Conservation (phyloP, 1,284 basidiomycete species). For the Melanopsichium pennsylvanicum region DNA sequence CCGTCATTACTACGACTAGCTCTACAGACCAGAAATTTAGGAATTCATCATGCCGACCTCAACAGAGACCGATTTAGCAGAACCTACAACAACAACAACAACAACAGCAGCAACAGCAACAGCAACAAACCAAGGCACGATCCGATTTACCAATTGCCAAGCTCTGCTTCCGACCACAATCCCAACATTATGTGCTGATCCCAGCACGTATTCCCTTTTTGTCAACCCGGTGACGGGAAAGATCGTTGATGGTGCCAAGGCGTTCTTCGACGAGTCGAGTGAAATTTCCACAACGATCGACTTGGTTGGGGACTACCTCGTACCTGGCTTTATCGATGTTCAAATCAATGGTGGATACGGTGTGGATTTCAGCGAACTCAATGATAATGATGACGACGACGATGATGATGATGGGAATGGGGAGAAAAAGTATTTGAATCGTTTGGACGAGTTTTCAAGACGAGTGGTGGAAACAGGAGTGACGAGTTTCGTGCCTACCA, state of each 20-base stretch:
- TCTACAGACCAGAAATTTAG: too few relatives aligned
- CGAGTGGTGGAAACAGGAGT: constrained; percentile 86
- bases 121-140: constrained; percentile 3
- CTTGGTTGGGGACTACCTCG: constrained; percentile 59
- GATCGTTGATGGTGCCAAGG: constrained; percentile 36
- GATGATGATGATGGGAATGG: too few relatives aligned
- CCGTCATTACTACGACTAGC: too few relatives aligned
- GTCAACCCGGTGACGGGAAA: constrained; percentile 15
- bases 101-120: constrained; percentile 1
- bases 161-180: constrained; percentile 29
- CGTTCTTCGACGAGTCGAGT: constrained; percentile 18
- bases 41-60: too few relatives aligned
- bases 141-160: constrained; percentile 39
- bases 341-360: constrained; percentile 89
- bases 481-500: constrained; percentile 73
- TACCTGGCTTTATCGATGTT: constrained; percentile 79
- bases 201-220: constrained; percentile 24
- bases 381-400: constrained; percentile 63
- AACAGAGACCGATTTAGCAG: too few relatives aligned
- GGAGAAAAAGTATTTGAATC: constrained; percentile 64
- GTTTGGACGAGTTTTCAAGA: constrained; percentile 76
- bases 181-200: constrained; percentile 8
- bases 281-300: constrained; percentile 25
- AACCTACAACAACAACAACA: background rate
- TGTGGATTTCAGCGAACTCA: constrained; percentile 80